Evolutionary conservation across 2,329 filamentous ascomycete genomes (phyloP).

Genomic region (Botrytis squamosa): DNA sequence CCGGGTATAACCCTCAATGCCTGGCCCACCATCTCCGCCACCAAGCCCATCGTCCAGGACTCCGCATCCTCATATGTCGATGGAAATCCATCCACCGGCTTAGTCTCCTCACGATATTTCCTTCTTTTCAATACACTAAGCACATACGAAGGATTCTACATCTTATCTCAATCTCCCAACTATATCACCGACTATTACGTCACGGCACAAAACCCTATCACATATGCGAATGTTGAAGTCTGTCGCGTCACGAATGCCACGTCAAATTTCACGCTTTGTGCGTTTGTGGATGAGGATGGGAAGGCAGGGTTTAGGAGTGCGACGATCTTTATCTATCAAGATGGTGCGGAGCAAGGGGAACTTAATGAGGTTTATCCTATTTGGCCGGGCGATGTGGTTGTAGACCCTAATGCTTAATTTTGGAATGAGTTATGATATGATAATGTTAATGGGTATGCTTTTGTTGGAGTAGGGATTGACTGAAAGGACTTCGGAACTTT

Average conservation of each 20-base stretch:
- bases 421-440: not conserved
- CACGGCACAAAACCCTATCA: not conserved
- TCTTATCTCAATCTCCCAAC: not conserved
- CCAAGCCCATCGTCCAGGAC: not conserved
- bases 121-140: not conserved
- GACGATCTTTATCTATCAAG: not conserved
- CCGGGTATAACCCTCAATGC: not conserved
- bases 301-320: not conserved
- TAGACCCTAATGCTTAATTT: not conserved
- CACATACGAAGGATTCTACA: slow-evolving; percentile 7
- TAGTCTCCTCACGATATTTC: not conserved
- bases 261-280: slow-evolving; percentile 10
- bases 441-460: not conserved
- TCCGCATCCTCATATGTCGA: not conserved
- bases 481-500: too few species aligned
- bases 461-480: too few species aligned
- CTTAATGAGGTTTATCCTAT: slow-evolving; percentile 8
- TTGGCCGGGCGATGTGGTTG: slow-evolving; percentile 1
- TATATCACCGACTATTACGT: not conserved
- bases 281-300: not conserved
- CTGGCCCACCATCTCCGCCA: not conserved
- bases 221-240: not conserved
- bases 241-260: not conserved
- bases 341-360: not conserved
- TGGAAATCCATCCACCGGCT: not conserved